Evolutionary conservation across 2,329 filamentous ascomycete species (phyloP).

Genomic region (Paracoccidioides lutzii): DNA sequence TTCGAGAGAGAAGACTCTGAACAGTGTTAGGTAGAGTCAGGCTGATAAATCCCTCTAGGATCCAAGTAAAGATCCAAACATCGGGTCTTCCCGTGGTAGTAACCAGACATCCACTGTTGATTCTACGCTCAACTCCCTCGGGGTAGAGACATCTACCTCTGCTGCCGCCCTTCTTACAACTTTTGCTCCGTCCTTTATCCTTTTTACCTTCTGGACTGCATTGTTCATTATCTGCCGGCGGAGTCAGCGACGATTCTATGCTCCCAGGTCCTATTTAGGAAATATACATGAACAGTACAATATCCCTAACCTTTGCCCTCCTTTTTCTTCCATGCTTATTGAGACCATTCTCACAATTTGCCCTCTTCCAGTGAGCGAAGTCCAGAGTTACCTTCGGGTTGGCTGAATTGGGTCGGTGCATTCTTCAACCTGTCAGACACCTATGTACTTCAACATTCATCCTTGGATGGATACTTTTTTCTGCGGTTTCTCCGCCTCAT

Average conservation of each 20-base stretch:
- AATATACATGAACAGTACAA: slow-evolving; percentile 29
- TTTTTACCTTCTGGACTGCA: slow-evolving; percentile 32
- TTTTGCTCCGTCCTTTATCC: slow-evolving; percentile 34
- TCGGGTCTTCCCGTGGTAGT: slow-evolving; percentile 29
- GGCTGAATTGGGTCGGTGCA: slow-evolving; percentile 42
- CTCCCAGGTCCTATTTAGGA: slow-evolving; percentile 31
- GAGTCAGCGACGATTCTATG: slow-evolving; percentile 34
- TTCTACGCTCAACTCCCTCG: slow-evolving; percentile 20
- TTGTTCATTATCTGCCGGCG: slow-evolving; percentile 36
- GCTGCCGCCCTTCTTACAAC: slow-evolving; percentile 37
- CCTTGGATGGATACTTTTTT: slow-evolving; percentile 84
- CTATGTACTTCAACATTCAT: slow-evolving; percentile 78
- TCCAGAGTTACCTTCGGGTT: slow-evolving; percentile 34
- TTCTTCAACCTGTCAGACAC: slow-evolving; percentile 52
- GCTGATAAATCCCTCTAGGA: slow-evolving; percentile 17
- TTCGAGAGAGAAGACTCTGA: not conserved
- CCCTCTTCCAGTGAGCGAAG: slow-evolving; percentile 29
- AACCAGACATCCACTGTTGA: slow-evolving; percentile 22
- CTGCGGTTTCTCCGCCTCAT: slow-evolving; percentile 73
- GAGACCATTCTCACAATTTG: not conserved
- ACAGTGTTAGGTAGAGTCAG: not conserved
- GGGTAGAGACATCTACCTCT: slow-evolving; percentile 34
- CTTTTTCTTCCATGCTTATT: not conserved
- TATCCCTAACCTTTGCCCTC: slow-evolving; percentile 2
- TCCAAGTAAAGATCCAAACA: slow-evolving; percentile 28